Base-by-base conservation (phyloP, 768 basidiomycete species). In the Flagelloscypha sp. region DNA sequence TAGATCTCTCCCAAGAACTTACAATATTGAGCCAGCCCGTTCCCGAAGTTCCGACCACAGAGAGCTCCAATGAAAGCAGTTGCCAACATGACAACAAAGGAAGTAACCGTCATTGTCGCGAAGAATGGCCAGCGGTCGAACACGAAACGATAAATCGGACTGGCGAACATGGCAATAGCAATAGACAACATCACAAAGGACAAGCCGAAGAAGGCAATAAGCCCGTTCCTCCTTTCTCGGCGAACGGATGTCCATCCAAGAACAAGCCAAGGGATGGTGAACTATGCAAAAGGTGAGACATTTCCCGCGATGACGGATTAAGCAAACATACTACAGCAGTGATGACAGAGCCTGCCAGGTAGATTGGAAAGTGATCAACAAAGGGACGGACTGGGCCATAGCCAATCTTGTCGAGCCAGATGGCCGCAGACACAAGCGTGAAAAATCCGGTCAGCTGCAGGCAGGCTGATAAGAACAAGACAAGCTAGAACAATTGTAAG, bases 41-140 rank as follows among this genome's bases (percentile, higher is more conserved):
- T 69, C 7, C 69, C 74, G 46, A 75, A 78, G 43, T 74, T 66
- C 19, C 65, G 38, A 34, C 72, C 59, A 49, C 73, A 76, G n/a
- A 68, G 30, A 28, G 74, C 29, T 6, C 65, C 71, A 7, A 75
- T 42, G 20, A 57, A 39, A n/a, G 61, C 55, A 4, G 69, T 66
- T 6, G 54, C 42, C 6, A 71, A 47, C 21, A 65, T 50, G 11
- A 74, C 49, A 17, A 63, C 32, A 41, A 65, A 69, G 0, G 70
- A 50, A 4, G 64, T 25, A 7, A 50, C 48, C 7, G 66, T 61
- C 21, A 74, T 53, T 5, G 64, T 65, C 4, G 68, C 62, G 36
- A 74, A 73, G 47, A 72, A 72, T 5, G 59, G 51, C 65, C 69
- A 74, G 4, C 54, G 54, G 22, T 40, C 37, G 43, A 72, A 62